These are phyloP conservation scores for Emergomyces africanus DNA, from an alignment of 2,329 filamentous ascomycete genomes.

Conservation along the genomic window DNA sequence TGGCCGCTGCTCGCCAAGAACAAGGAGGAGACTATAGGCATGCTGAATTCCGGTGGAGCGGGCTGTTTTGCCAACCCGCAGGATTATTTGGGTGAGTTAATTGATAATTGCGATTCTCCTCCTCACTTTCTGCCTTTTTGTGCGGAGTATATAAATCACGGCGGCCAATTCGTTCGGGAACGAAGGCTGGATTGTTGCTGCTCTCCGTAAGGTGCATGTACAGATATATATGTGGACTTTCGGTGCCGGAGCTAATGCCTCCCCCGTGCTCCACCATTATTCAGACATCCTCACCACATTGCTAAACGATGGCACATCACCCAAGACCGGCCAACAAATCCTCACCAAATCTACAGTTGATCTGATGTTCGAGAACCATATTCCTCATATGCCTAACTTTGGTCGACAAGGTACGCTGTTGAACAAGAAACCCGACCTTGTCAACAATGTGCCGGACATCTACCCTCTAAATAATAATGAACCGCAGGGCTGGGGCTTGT, in stretches of 20 bases:
- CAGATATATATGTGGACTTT: neutral
- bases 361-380: conserved; percentile 53
- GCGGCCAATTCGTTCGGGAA: conserved; percentile 72
- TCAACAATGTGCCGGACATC: conserved; percentile 38
- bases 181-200: conserved; percentile 63
- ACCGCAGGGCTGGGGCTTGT: conserved; percentile 53
- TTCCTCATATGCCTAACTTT: conserved; percentile 43
- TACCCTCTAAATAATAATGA: conserved; percentile 33
- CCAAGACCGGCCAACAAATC: conserved; percentile 42
- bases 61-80: conserved; percentile 47
- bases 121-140: neutral
- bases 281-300: conserved; percentile 50
- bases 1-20: conserved; percentile 34
- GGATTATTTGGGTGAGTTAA: conserved; percentile 45
- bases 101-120: neutral
- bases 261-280: neutral
- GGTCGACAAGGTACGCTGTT: conserved; percentile 31
- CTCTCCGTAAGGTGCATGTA: conserved; percentile 66
- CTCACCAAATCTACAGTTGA: conserved; percentile 46
- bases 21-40: conserved; percentile 29
- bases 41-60: conserved; percentile 49
- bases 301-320: conserved; percentile 51
- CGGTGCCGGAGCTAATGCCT: neutral
- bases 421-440: conserved; percentile 37
- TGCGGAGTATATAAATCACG: neutral